Evolutionary conservation across 2,329 filamentous ascomycete species (phyloP).

Genomic region (Sporothrix brunneoviolacea): DNA sequence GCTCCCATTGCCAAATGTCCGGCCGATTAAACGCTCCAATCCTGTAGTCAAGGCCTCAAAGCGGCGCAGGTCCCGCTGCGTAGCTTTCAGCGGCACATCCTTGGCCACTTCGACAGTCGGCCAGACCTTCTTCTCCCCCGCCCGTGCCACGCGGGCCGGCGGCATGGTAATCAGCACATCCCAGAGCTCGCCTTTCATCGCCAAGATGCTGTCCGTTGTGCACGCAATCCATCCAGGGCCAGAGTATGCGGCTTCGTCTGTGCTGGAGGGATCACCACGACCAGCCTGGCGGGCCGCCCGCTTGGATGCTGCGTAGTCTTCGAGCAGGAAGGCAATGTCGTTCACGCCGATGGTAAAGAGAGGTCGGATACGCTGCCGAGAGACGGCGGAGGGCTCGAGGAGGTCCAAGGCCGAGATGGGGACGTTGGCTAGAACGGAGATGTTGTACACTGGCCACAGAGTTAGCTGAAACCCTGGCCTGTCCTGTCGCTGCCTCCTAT

Average conservation of each 20-base stretch:
- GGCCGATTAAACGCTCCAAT: constrained; percentile 40
- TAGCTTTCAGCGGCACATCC: constrained; percentile 67
- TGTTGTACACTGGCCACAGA: constrained; percentile 81
- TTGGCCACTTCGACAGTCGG: constrained; percentile 65
- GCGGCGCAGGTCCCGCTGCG: constrained; percentile 80
- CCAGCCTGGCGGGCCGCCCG: constrained; percentile 20
- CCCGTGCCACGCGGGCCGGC: constrained; percentile 41
- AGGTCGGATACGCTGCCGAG: constrained; percentile 63
- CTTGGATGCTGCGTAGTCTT: constrained; percentile 47
- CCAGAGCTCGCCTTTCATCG: constrained; percentile 78
- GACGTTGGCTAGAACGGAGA: constrained; percentile 88
- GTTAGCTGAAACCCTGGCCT: no score
- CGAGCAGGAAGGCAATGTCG: constrained; percentile 74
- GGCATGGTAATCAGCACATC: constrained; percentile 85
- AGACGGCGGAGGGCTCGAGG: constrained; percentile 51
- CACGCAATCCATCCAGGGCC: constrained; percentile 81
- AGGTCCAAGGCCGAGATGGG: constrained; percentile 65
- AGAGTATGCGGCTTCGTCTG: constrained; percentile 31
- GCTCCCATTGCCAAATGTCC: constrained; percentile 11
- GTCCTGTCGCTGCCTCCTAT: no score
- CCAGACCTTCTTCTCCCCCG: constrained; percentile 60
- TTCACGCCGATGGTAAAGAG: constrained; percentile 93
- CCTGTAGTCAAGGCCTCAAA: constrained; percentile 64
- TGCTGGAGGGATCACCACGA: constrained; percentile 25
- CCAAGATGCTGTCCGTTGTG: constrained; percentile 89